Evolutionary conservation across 2,329 filamentous ascomycete genomes (phyloP), one percentile per base, ranked within the genome.

Genomic region (Ophiostoma ulmi): DNA sequence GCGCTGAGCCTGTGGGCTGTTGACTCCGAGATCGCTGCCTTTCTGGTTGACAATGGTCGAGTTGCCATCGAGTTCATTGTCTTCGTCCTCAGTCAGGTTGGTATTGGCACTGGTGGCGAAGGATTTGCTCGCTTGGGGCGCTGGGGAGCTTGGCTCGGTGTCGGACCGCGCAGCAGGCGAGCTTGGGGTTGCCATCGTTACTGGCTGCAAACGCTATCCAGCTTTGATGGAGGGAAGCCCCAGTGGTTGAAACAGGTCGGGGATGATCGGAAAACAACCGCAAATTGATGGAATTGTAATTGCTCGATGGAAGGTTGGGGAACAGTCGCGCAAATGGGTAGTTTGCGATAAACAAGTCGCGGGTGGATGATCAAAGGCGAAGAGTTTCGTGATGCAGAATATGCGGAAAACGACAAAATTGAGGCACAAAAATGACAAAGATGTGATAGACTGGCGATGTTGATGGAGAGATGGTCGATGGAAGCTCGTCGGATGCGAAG

Each of bases 71-170:
- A 38, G 55, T 77, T 74, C 36, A 22, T 65, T 39, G 63, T 83
- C 82, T 48, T 85, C 84, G 73, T 85, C 83, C 67, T 85, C 84
- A 70, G 80, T 81, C 72, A 78, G 78, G 75, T 80, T 81, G 44
- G 83, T 83, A 70, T 80, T 81, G 70, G 77, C 79, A 76, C 80
- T 81, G 35, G 83, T 83, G 73, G 80, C 77, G 72, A 84, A 84
- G 3, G 83, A 85, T 75, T 83, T 83, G 73, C 83, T 82, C 69
- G 74, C 74, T 41, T 78, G 79, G 36, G 63, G 63, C 35, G 75
- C 78, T 31, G 84, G 84, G 10, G 84, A 85, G 75, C 82, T 84
- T 0, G 78, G 76, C 71, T 85, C 83, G 44, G 79, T 75, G 70
- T 85, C 84, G 67, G 83, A 84, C 74, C 80, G 80, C 72, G 78